These are phyloP conservation scores for Pleoardoris graminearum DNA, from an alignment of 2,329 filamentous ascomycete species.

Conservation along the genomic window DNA sequence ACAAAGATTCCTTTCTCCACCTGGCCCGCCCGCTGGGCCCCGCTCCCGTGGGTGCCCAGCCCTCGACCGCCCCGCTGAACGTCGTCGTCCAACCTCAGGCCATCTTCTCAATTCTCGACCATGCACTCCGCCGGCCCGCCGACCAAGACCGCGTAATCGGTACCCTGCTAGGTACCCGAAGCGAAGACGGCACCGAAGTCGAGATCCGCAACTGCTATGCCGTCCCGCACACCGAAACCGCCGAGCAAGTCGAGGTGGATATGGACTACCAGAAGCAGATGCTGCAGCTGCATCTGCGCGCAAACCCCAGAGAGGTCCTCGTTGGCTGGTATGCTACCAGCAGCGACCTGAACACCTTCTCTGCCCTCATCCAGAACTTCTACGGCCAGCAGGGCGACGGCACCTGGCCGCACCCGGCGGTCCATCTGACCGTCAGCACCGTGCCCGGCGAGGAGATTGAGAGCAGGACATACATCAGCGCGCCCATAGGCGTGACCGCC, in stretches of 20 bases:
- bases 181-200: constrained; percentile 95
- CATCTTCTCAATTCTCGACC: constrained; percentile 74
- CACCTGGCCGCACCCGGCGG: constrained; percentile 95
- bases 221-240: constrained; percentile 96
- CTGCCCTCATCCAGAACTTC: constrained; percentile 98
- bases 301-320: constrained; percentile 88
- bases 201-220: constrained; percentile 97
- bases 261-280: constrained; percentile 99
- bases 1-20: constrained; percentile 87
- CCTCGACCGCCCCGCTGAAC: constrained; percentile 86
- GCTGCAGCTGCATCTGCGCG: constrained; percentile 91
- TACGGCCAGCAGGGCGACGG: constrained; percentile 96
- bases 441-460: constrained; percentile 86
- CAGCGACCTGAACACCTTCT: constrained; percentile 97
- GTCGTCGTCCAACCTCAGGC: constrained; percentile 94
- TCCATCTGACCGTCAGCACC: constrained; percentile 93
- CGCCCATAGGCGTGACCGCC: constrained; percentile 90
- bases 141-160: constrained; percentile 97
- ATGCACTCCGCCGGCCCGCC: constrained; percentile 87
- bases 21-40: constrained; percentile 90
- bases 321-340: constrained; percentile 99
- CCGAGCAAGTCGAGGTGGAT: constrained; percentile 98
- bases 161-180: constrained; percentile 87
- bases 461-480: constrained; percentile 91
- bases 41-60: constrained; percentile 74